These are phyloP conservation scores for Podila clonocystis DNA, from an alignment of 192 early-diverging fungal species.

Conservation along the genomic window DNA sequence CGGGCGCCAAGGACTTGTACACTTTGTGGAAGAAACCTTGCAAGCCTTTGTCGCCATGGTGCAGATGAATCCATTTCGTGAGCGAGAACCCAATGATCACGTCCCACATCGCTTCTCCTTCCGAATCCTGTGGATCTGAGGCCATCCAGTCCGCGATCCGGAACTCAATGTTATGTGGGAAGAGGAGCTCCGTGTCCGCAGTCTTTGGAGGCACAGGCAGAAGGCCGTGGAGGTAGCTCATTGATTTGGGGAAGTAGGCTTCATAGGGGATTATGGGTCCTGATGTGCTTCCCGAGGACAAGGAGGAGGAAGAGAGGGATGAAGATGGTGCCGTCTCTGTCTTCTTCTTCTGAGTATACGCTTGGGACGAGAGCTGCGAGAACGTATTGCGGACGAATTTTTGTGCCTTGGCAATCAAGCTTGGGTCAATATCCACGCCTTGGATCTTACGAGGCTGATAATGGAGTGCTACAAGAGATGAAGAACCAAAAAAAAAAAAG, in stretches of 20 bases:
- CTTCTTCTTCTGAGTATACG: slow-evolving; percentile 13
- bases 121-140: not conserved
- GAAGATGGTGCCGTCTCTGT: not conserved
- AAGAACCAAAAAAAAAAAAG: not conserved
- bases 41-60: slow-evolving; percentile 75
- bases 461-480: slow-evolving; percentile 55
- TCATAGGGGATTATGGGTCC: slow-evolving; percentile 15
- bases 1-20: slow-evolving; percentile 61
- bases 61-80: slow-evolving; percentile 88
- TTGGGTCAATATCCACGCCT: slow-evolving; percentile 81
- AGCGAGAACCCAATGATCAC: slow-evolving; percentile 76
- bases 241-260: slow-evolving; percentile 17
- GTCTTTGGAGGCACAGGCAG: slow-evolving; percentile 23
- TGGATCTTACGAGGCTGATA: slow-evolving; percentile 62
- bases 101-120: slow-evolving; percentile 54
- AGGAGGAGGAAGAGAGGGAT: slow-evolving; percentile 43
- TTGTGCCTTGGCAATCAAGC: slow-evolving; percentile 69
- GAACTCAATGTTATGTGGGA: slow-evolving; percentile 73
- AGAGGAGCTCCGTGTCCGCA: slow-evolving; percentile 20
- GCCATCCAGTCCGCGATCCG: slow-evolving; percentile 68
- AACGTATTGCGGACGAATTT: slow-evolving; percentile 48
- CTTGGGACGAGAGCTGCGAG: slow-evolving; percentile 44
- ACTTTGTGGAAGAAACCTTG: slow-evolving; percentile 73
- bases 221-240: slow-evolving; percentile 28
- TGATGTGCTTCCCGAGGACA: slow-evolving; percentile 54